These are phyloP conservation scores for Trichoderma sp. DNA, from an alignment of 2,329 filamentous ascomycete genomes.

Conservation along the genomic window DNA sequence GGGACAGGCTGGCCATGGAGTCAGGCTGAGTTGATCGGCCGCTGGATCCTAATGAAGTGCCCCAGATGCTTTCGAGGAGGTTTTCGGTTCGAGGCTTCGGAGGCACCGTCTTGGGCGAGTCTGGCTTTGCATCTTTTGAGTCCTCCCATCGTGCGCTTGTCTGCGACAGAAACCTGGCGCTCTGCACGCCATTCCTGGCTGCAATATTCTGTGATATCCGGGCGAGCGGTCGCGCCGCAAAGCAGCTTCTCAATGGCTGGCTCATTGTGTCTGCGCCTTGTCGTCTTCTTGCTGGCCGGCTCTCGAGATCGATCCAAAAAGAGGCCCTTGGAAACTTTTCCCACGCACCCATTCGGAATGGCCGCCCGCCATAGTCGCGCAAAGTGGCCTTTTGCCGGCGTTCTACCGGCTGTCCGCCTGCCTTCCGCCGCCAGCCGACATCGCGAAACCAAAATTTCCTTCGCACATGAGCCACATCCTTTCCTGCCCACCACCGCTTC, in stretches of 20 bases:
- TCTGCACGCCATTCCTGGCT: conserved; percentile 33
- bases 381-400: conserved; percentile 40
- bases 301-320: not conserved
- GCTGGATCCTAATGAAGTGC: conserved; percentile 33
- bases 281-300: conserved; percentile 13
- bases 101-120: conserved; percentile 33
- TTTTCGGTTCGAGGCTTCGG: conserved; percentile 37
- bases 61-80: conserved; percentile 44
- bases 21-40: conserved; percentile 34
- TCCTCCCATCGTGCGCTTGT: conserved; percentile 41
- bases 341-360: conserved; percentile 16
- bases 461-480: conserved; percentile 35
- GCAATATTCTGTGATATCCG: conserved; percentile 34
- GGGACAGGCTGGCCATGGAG: conserved; percentile 42
- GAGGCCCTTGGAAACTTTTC: conserved; percentile 19
- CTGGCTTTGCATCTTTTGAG: conserved; percentile 31
- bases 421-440: conserved; percentile 43
- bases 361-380: conserved; percentile 7
- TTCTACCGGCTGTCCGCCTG: conserved; percentile 44
- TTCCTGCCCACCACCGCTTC: conserved; percentile 34
- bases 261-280: conserved; percentile 48
- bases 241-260: conserved; percentile 48
- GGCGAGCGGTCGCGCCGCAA: conserved; percentile 47
- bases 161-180: conserved; percentile 46
- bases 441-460: conserved; percentile 47